Evolutionary conservation across 108 stramenopile species (phyloP), one percentile per base, ranked within the genome.

Genomic region (Mayamaea pseudoterrestris): DNA sequence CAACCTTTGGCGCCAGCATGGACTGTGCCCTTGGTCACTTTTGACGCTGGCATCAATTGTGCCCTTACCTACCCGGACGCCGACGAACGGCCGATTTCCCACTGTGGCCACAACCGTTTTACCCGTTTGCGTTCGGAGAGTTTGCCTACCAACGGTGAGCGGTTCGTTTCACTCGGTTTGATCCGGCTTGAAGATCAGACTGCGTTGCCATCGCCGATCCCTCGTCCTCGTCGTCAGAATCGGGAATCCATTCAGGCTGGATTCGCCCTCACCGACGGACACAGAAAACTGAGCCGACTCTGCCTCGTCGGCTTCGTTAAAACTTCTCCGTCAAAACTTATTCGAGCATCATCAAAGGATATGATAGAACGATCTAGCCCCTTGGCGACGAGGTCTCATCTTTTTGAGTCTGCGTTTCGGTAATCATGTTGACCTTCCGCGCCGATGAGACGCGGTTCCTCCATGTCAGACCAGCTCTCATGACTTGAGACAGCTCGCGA

Each of bases 401-500:
- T 39, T 4, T 14, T 5, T 18, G 8, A 14, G 5, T 3, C 18
- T 3, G 37, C 3, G 5, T 39, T 39, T 3, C 8, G 18, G 8
- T 20, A 18, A 18, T 39, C 37, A 20, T 39, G 5, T 39, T 39
- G 16, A 20, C 8, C 5, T 39, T 14, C 22, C 24, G n/a, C 26
- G 22, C 2, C 5, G 24, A 16, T 25, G 44, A 2, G 26, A 3
- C 18, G 16, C 30, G 30, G 30, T 31, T 30, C 16, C 53, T 17
- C 53, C 53, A 54, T 13, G 28, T 8, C 7, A 43, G 31, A 27
- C 76, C 73, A 25, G 71, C 47, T 7, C 44, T 63, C 55, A 86
- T 60, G n/a, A 86, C 40, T 6, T 58, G 58, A 35, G 83, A 70
- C 27, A 86, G 62, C 4, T 78, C 78, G n/a, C 53, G 44, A 5